These are phyloP conservation scores for Ustilago loliicola DNA, from an alignment of 1,284 basidiomycete species.

Conservation along the genomic window DNA sequence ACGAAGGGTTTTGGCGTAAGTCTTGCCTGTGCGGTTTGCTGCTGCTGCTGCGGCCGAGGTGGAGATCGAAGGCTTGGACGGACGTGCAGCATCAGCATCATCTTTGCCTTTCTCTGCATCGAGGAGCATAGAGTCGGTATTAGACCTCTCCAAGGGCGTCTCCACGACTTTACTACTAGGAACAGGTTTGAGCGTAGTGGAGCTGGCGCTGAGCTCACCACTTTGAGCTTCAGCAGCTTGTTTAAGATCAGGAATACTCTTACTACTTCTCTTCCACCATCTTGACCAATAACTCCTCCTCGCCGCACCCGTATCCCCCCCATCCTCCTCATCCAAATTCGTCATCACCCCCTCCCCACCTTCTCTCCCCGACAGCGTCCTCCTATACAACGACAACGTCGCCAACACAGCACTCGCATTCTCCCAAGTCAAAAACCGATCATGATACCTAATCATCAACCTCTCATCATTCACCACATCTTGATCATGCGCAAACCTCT, in stretches of 20 bases:
- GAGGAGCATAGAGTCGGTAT: conserved; percentile 51
- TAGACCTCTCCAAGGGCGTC: conserved; percentile 49
- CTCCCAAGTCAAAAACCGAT: conserved; percentile 73
- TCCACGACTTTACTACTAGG: conserved; percentile 10
- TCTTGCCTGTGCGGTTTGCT: conserved; percentile 72
- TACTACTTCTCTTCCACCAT: conserved; percentile 62
- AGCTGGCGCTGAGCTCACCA: too few species aligned
- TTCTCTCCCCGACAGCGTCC: conserved; percentile 28
- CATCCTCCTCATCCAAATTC: conserved; percentile 25
- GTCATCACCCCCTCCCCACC: neutral
- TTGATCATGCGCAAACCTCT: conserved; percentile 73
- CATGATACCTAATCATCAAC: conserved; percentile 73
- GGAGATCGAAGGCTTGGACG: neutral
- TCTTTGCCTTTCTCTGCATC: conserved; percentile 27
- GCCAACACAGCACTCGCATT: conserved; percentile 73
- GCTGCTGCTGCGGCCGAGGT: conserved; percentile 10
- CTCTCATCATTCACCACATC: conserved; percentile 73
- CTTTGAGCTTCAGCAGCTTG: conserved; percentile 19
- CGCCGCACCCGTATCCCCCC: neutral
- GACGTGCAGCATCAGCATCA: neutral
- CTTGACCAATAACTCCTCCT: conserved; percentile 59
- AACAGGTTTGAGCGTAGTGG: neutral
- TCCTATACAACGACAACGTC: conserved; percentile 70
- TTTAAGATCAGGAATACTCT: conserved; percentile 50
- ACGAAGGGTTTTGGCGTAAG: conserved; percentile 92